A percentile compares a stretch with the other conserved stretches of the same genome.
These are phyloP conservation scores for Apophysomyces variabilis DNA, from an alignment of 371 early-diverging fungal species.

Conservation along the genomic window DNA sequence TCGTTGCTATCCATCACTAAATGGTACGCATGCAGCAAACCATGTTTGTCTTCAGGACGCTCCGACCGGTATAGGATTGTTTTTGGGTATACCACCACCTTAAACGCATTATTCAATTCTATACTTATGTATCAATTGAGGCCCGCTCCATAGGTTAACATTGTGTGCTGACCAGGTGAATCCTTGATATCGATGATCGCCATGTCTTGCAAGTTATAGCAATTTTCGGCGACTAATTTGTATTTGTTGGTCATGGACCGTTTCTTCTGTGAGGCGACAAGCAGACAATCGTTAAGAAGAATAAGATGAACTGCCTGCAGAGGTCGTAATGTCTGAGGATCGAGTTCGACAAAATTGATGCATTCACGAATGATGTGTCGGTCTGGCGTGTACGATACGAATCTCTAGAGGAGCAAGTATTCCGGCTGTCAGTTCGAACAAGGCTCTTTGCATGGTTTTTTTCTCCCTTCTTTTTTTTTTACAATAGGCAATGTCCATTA, in stretches of 20 bases:
- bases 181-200: conserved; percentile 85
- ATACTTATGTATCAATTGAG: background rate
- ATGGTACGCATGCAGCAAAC: conserved; percentile 68
- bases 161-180: conserved; percentile 56
- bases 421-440: too few relatives aligned
- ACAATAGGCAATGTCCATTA: background rate
- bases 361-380: conserved; percentile 85
- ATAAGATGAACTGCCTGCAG: conserved; percentile 80
- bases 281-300: conserved; percentile 79
- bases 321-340: conserved; percentile 73
- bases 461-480: too few relatives aligned
- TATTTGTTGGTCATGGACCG: conserved; percentile 69
- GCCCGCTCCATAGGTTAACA: background rate
- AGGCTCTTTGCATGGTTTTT: too few relatives aligned
- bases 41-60: conserved; percentile 73
- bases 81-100: conserved; percentile 76
- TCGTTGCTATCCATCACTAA: conserved; percentile 70
- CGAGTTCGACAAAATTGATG: conserved; percentile 77
- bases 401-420: conserved; percentile 44
- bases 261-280: conserved; percentile 80
- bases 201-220: conserved; percentile 76
- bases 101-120: conserved; percentile 62
- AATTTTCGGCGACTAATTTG: conserved; percentile 80
- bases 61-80: conserved; percentile 77
- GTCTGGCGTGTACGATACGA: conserved; percentile 75